Evolutionary conservation across 1,139 yeast species (phyloP).

Genomic region (Tardiomyces blankii): DNA sequence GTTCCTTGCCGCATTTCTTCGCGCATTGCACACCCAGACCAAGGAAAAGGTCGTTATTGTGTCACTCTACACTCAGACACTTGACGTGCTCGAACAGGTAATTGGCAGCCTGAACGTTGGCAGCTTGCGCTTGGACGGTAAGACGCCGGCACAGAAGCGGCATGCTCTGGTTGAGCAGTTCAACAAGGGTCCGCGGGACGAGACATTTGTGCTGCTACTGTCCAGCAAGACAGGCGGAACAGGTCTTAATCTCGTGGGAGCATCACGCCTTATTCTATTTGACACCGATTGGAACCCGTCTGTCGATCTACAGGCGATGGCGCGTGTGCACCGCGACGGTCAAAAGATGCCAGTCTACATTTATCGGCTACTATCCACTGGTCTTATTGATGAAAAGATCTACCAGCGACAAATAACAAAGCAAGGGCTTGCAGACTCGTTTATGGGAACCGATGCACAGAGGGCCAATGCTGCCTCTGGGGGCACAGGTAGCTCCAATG

Average conservation of each 20-base stretch:
- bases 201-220: conserved; percentile 55
- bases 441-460: conserved; percentile 33
- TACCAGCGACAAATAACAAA: conserved; percentile 90
- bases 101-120: conserved; percentile 40
- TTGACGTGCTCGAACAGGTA: conserved; percentile 60
- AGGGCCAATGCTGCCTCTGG: conserved; percentile 17
- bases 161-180: conserved; percentile 58
- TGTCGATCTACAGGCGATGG: conserved; percentile 90
- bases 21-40: conserved; percentile 20
- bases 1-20: conserved; percentile 23
- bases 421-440: conserved; percentile 64
- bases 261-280: conserved; percentile 69
- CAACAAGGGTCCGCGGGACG: conserved; percentile 37
- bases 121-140: conserved; percentile 69
- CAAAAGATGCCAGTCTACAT: conserved; percentile 70
- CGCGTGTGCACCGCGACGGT: conserved; percentile 90
- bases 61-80: conserved; percentile 81
- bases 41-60: conserved; percentile 76
- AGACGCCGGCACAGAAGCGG: conserved; percentile 58
- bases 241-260: conserved; percentile 85
- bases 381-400: conserved; percentile 90
- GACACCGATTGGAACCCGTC: conserved; percentile 97
- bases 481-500: conserved; percentile 13
- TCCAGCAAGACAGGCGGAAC: conserved; percentile 94
- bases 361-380: conserved; percentile 62